Evolutionary conservation across 768 basidiomycete species (phyloP), one percentile per base, ranked within the genome.

Genomic region (Tephrocybe sp.): DNA sequence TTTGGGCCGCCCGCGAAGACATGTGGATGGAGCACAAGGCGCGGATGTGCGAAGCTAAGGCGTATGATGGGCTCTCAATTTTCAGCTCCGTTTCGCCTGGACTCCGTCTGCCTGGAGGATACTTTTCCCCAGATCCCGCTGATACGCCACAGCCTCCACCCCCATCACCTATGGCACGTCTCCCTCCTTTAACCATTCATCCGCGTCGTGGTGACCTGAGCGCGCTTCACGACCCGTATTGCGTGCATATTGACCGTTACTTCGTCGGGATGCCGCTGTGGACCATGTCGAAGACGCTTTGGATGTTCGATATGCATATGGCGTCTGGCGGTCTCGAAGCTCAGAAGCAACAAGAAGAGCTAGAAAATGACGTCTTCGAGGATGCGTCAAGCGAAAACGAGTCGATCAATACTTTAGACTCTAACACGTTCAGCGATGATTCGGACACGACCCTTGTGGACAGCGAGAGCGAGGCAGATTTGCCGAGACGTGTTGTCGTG

Each of bases 231-330:
- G 84, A 88, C 58, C 78, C 81, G 2, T 80, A 79, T 59, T 74
- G 74, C 43, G 73, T 69, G 53, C 70, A 79, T 45, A 72, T 84
- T 44, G 86, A 88, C 62, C 79, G 79, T 10, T 80, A 70, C 55
- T 85, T 87, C 58, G 75, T 75, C 52, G 69, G 65, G 28, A 70
- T 83, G 58, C 79, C 82, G 3, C 62, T 81, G 41, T 86, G 85
- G 80, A 87, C 86, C 17, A 80, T 88, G 60, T 67, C 73, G 38
- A 88, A 88, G 71, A 77, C 74, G 34, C 57, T 87, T n/a, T 88
- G 81, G 72, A 73, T 83, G 65, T 77, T 77, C 54, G 81, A 84
- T 55, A 63, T 88, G 60, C 78, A 80, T 39, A 64, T 74, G 52
- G 62, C 62, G 8, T 45, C 61, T 8, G 58, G 45, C 1, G 47